Base-by-base conservation (phyloP, 179 eudicot species). In the Patellifolia procumbens region DNA sequence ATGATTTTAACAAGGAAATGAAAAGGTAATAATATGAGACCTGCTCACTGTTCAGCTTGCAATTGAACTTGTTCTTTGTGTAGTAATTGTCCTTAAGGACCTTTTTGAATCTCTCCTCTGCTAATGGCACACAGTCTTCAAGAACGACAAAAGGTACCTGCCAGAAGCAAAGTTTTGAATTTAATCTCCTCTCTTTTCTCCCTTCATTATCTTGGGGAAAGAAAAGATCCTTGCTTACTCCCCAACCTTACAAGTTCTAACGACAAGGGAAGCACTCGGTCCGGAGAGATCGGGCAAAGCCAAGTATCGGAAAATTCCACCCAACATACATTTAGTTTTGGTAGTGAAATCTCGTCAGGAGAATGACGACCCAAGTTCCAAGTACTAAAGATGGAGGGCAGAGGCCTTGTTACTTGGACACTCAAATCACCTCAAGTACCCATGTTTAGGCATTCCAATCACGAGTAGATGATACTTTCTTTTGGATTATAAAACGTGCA, bases 121-220 rank as follows among this genome's bases (percentile, higher is more conserved):
- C 84, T 71, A 94, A 61, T 26, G 98, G 98, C 76, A 84, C 53
- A 77, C 94, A 92, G 78, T 92, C 96, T 28, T 89, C 88, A 76
- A 87, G 68, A 76, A 91, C 74, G 34, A 86, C 79, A 81, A 91
- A 94, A 16, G 97, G 96, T 26, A 94, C 98, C 98, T 94, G 80
- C 59, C 66, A 85, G 48, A 78, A 46, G 80, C 46, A 76, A 59
- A 67, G 61, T 49, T 72, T n/a, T 13, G 28, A 67, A 15, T 32
- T 52, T 72, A 68, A 2, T 48, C 39, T 72, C 37, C 34, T 11
- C 4, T 52, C n/a, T 13, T 22, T 42, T 22, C 1, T 7, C 8
- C 20, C 70, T 26, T 42, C 8, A 16, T 2, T 9, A 66, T n/a
- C 15, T 13, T 2, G 22, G 1, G 8, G 15, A 35, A 3, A 61